A percentile compares a stretch with the other conserved stretches of the same genome.
These are phyloP conservation scores for Boletus barrowsii DNA, from an alignment of 768 basidiomycete species.

Conservation along the genomic window DNA sequence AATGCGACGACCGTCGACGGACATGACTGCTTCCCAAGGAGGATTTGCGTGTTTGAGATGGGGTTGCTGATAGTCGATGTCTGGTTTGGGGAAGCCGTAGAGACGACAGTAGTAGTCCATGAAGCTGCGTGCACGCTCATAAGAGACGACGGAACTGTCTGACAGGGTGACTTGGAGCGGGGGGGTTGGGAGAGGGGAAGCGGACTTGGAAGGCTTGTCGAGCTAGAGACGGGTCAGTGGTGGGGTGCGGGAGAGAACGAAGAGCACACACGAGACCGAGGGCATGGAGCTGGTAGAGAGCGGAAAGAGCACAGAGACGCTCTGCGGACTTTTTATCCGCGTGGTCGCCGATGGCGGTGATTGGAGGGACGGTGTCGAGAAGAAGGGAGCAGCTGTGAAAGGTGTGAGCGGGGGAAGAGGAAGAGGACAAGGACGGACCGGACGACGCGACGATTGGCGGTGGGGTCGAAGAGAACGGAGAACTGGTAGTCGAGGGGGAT, in stretches of 20 bases:
- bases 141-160: conserved; percentile 60
- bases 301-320: conserved; percentile 72
- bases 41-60: conserved; percentile 21
- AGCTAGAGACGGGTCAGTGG: conserved; percentile 19
- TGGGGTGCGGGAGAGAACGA: not conserved
- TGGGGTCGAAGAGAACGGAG: conserved; percentile 12
- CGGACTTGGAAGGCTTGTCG: conserved; percentile 28
- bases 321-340: conserved; percentile 60
- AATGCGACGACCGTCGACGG: conserved; percentile 74
- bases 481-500: conserved; percentile 18
- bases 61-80: conserved; percentile 51
- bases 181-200: not conserved
- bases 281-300: conserved; percentile 64
- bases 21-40: conserved; percentile 72
- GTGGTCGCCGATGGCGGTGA: conserved; percentile 64
- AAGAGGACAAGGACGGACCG: conserved; percentile 15
- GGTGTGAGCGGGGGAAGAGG: conserved; percentile 4
- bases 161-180: conserved; percentile 41
- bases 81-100: conserved; percentile 71
- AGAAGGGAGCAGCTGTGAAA: conserved; percentile 21
- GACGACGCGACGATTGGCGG: conserved; percentile 12
- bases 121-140: conserved; percentile 78
- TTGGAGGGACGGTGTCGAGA: conserved; percentile 28
- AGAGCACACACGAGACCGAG: conserved; percentile 56
- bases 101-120: conserved; percentile 93